Percentiles rank a stretch among this genome's conserved stretches.
phyloP scores from a whole-genome alignment of 2,329 filamentous ascomycete species.

The Verruconis gallopava region DNA sequence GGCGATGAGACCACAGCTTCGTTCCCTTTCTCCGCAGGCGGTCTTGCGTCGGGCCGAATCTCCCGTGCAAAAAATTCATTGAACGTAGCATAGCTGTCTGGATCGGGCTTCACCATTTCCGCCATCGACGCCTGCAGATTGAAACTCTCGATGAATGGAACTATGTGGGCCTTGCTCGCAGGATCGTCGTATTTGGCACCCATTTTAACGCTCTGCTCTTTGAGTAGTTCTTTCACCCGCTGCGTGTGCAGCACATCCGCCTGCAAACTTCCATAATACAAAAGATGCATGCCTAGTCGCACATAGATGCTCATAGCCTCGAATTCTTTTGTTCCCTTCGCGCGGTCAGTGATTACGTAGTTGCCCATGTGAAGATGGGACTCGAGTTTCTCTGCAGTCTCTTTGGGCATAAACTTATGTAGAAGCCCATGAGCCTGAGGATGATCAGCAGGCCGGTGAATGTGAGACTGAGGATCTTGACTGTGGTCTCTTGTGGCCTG shows the following conservation, averaged over 20 bases:
- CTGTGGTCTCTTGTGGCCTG: slow-evolving; percentile 2
- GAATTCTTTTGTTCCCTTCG: slow-evolving; percentile 27
- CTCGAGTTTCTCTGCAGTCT: slow-evolving; percentile 22
- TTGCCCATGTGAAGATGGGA: slow-evolving; percentile 26
- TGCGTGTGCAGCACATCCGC: slow-evolving; percentile 26
- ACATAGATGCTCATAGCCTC: slow-evolving; percentile 32
- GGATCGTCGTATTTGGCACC: slow-evolving; percentile 28
- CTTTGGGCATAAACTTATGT: slow-evolving; percentile 11
- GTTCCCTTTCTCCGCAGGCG: slow-evolving; percentile 24
- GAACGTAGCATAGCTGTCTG: slow-evolving; percentile 27
- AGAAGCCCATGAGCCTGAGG: slow-evolving; percentile 8
- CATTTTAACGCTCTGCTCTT: slow-evolving; percentile 28
- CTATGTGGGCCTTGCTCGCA: slow-evolving; percentile 24
- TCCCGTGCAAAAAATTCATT: slow-evolving; percentile 32
- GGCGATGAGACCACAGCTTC: slow-evolving; percentile 20
- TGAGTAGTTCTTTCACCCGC: slow-evolving; percentile 21
- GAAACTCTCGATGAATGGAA: slow-evolving; percentile 29
- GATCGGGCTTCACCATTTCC: slow-evolving; percentile 26
- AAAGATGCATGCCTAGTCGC: slow-evolving; percentile 29
- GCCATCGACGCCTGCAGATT: slow-evolving; percentile 19
- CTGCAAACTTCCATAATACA: slow-evolving; percentile 30
- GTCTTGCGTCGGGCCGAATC: slow-evolving; percentile 23
- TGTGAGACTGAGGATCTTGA: not conserved
- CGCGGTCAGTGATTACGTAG: slow-evolving; percentile 30
- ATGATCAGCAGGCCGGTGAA: slow-evolving; percentile 1